These are phyloP conservation scores for Suhomyces bolitotheri DNA, from an alignment of 1,139 yeast genomes.

Conservation along the genomic window DNA sequence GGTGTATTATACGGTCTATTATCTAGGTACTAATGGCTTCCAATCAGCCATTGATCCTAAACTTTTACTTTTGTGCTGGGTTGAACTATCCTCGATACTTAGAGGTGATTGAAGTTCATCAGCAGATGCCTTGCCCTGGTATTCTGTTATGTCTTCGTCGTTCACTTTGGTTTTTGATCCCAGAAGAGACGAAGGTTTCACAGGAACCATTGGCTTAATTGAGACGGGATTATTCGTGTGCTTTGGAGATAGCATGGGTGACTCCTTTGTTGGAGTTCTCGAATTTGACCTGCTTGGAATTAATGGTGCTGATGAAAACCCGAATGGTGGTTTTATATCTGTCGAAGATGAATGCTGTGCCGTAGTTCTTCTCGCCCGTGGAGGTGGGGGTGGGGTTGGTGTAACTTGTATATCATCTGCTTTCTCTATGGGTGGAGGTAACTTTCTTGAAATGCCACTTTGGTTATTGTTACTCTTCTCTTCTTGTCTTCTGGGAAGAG, in stretches of 20 bases:
- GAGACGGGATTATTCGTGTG: constrained; percentile 2
- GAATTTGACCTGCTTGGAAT: constrained; percentile 40
- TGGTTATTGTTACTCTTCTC: constrained; percentile 8
- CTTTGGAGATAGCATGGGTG: constrained; percentile 1
- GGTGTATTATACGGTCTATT: no score
- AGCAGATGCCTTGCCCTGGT: background rate
- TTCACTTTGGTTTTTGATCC: constrained; percentile 1
- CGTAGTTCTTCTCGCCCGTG: constrained; percentile 27
- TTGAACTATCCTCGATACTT: constrained; percentile 1
- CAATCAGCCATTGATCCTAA: constrained; percentile 47
- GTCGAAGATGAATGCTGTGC: constrained; percentile 4
- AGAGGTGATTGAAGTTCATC: constrained; percentile 20
- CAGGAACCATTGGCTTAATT: constrained; percentile 39
- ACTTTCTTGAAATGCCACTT: constrained; percentile 19
- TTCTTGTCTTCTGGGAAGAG: constrained; percentile 25
- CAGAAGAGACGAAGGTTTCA: constrained; percentile 33
- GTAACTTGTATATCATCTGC: background rate
- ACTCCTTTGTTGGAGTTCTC: constrained; percentile 24
- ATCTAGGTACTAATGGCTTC: constrained; percentile 59
- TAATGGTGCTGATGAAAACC: constrained; percentile 42
- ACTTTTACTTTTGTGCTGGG: background rate
- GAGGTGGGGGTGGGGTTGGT: constrained; percentile 25
- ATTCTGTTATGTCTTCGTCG: background rate
- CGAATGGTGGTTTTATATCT: constrained; percentile 29
- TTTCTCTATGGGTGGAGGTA: constrained; percentile 25